A percentile compares a stretch with the other conserved stretches of the same genome.
phyloP scores from a whole-genome alignment of 2,329 filamentous ascomycete species.

The Penicillium sclerotigenum region DNA sequence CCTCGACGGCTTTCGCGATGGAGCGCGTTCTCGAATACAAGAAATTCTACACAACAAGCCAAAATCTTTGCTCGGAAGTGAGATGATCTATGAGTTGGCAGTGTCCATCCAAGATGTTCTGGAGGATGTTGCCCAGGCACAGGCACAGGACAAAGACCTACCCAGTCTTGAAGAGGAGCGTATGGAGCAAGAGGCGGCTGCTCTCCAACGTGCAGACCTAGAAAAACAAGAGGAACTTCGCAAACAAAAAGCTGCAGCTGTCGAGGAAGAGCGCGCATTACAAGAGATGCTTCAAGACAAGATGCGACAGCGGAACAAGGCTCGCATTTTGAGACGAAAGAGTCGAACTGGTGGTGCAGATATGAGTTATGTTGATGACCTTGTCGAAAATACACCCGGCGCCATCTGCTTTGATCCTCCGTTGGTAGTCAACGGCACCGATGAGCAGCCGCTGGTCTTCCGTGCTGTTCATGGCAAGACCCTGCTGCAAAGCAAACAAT shows the following conservation, averaged over 20 bases:
- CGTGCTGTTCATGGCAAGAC: constrained; percentile 68
- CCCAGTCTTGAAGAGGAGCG: constrained; percentile 88
- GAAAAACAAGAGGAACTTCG: constrained; percentile 50
- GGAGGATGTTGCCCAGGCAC: constrained; percentile 78
- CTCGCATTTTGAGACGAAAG: constrained; percentile 38
- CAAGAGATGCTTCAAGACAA: constrained; percentile 41
- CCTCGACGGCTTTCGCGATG: constrained; percentile 63
- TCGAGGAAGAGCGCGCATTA: constrained; percentile 41
- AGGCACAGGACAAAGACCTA: constrained; percentile 69
- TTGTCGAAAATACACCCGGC: constrained; percentile 34
- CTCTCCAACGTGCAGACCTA: constrained; percentile 54
- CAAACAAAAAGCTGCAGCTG: constrained; percentile 42
- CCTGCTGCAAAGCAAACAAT: constrained; percentile 61
- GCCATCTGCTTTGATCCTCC: constrained; percentile 44
- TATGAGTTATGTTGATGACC: constrained; percentile 26
- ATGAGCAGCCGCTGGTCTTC: constrained; percentile 65
- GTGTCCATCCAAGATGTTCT: constrained; percentile 65
- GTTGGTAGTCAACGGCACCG: constrained; percentile 57
- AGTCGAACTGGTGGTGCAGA: constrained; percentile 37
- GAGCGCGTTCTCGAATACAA: constrained; percentile 67
- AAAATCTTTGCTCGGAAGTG: constrained; percentile 60
- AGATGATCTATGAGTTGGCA: constrained; percentile 64
- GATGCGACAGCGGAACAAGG: constrained; percentile 40
- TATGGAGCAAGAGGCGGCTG: constrained; percentile 72
- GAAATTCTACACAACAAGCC: constrained; percentile 67